Conservation (phyloP, 176 grass and related monocot species). For the Bothriochloa decipiens region DNA sequence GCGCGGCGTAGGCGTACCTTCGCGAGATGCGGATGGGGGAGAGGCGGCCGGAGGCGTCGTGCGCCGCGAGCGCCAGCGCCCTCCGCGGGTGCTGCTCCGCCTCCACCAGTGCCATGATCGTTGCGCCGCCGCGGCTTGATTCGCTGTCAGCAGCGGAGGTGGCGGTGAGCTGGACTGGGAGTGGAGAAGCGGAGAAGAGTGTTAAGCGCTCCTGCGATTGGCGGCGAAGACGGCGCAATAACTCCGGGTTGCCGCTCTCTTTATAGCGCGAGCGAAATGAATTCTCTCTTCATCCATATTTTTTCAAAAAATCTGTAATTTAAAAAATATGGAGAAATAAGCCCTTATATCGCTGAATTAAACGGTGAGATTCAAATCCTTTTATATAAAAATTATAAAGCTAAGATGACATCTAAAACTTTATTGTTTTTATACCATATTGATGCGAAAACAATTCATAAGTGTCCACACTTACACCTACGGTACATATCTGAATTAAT, state of each 20-base stretch:
- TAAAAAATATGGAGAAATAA: neutral
- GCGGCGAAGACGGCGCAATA: neutral
- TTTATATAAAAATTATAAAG: too few relatives aligned
- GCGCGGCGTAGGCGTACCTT: slow-evolving; percentile 44
- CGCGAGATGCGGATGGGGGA: slow-evolving; percentile 61
- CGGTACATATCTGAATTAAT: too few relatives aligned
- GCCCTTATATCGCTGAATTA: too few relatives aligned
- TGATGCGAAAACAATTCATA: too few relatives aligned
- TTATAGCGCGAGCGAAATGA: slow-evolving; percentile 3
- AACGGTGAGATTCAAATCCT: too few relatives aligned
- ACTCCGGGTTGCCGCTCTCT: neutral
- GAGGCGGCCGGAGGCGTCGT: slow-evolving; percentile 66
- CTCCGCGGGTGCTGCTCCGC: slow-evolving; percentile 48
- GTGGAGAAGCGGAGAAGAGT: neutral
- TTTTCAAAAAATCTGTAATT: too few relatives aligned
- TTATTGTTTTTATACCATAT: too few relatives aligned
- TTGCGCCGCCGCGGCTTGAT: neutral
- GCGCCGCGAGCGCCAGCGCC: slow-evolving; percentile 61
- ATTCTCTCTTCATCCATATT: neutral
- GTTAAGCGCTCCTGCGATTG: neutral
- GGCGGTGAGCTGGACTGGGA: neutral
- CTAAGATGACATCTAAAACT: too few relatives aligned
- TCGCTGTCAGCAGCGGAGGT: neutral
- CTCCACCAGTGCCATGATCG: slow-evolving; percentile 42
- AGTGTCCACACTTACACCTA: too few relatives aligned